These are phyloP conservation scores for Pseudocercospora fijiensis DNA, from an alignment of 2,329 filamentous ascomycete genomes.

Conservation along the genomic window DNA sequence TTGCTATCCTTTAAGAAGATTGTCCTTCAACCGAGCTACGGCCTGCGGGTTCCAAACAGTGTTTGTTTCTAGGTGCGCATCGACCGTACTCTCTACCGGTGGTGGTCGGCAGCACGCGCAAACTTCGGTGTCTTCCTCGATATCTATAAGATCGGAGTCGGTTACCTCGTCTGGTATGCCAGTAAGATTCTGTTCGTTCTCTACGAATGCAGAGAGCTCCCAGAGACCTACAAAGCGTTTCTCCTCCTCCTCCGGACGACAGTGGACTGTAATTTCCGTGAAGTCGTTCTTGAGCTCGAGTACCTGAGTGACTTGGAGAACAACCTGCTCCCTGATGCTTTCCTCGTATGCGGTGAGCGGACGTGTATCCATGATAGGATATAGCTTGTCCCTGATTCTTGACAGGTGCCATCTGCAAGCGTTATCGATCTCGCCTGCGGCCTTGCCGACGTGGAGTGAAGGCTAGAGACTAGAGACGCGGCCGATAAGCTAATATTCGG, in stretches of 20 bases:
- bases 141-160: background rate
- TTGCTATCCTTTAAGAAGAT: background rate
- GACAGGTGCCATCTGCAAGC: background rate
- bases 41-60: too few species aligned
- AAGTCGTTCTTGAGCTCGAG: background rate
- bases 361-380: background rate
- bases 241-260: too few species aligned
- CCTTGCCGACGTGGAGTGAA: background rate
- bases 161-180: background rate
- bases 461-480: background rate
- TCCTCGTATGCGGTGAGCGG: background rate
- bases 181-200: background rate
- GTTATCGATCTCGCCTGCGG: rapidly evolving
- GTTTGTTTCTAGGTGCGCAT: too few species aligned
- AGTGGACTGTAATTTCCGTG: rapidly evolving
- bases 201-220: background rate
- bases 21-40: too few species aligned
- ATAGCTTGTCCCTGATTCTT: background rate
- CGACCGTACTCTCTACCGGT: background rate
- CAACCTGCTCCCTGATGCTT: background rate
- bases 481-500: background rate
- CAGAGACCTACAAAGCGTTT: background rate
- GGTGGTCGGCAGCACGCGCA: background rate
- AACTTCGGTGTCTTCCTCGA: background rate
- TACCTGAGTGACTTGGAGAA: background rate